Evolutionary conservation across 1,284 basidiomycete genomes (phyloP).

Genomic region (Sporisorium reilianum): DNA sequence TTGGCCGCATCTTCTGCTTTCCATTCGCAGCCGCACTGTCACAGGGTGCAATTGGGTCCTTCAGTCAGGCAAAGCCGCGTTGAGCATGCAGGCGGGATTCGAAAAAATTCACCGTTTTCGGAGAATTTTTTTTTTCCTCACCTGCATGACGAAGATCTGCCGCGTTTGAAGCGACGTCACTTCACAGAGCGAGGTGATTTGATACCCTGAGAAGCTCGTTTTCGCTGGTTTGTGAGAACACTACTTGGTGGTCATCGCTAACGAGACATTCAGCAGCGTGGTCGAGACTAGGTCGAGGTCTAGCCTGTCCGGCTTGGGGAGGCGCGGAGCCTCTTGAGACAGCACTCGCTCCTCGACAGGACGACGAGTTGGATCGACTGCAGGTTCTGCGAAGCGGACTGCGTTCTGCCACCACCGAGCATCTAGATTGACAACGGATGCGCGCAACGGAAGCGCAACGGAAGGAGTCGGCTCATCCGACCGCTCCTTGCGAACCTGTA

Average conservation of each 20-base stretch:
- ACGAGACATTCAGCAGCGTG: neutral
- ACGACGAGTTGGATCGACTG: no score
- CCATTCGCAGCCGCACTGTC: neutral
- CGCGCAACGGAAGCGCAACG: neutral
- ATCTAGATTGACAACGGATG: no score
- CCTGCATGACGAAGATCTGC: constrained; percentile 24
- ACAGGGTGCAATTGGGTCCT: neutral
- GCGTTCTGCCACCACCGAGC: neutral
- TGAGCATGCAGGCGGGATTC: constrained; percentile 11
- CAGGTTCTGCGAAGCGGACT: no score
- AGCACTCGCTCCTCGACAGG: no score
- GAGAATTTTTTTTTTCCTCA: constrained; percentile 15
- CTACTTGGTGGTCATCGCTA: neutral
- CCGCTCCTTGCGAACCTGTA: neutral
- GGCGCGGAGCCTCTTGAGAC: no score
- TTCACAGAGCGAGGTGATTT: neutral
- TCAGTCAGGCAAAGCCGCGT: neutral
- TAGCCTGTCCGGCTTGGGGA: no score
- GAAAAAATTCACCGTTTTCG: constrained; percentile 29
- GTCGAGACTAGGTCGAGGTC: no score
- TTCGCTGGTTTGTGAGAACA: neutral
- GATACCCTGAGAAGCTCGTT: neutral
- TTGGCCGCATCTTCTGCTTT: neutral
- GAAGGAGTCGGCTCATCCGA: neutral
- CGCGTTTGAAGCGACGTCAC: constrained; percentile 22